Base-by-base conservation (phyloP, 202 grass and related monocot genomes). In the Elaeis oleifera region DNA sequence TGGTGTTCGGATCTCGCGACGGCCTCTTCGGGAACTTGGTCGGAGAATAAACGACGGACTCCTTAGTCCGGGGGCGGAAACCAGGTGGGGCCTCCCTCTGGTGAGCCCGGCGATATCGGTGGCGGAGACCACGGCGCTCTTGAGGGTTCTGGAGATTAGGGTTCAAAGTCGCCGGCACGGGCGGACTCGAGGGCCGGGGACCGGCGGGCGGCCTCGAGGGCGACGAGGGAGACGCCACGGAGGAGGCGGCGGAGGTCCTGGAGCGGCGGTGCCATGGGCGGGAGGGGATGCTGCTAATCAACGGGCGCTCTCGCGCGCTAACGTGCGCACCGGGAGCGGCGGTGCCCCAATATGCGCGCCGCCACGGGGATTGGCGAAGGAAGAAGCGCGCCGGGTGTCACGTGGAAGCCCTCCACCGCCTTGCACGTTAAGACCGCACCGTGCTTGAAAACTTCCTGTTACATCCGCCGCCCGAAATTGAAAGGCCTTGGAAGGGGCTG, bases 41-140 rank as follows among this genome's bases (percentile, higher is more conserved):
- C 39, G 1, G 65, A 80, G 56, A 97, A 65, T 79, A 97, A 5
- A 91, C 79, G 13, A 97, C 71, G 57, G 81, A 78, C 0, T 76
- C 66, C 3, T 56, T 59, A 20, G 77, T 21, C 18, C 64, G 32
- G 56, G 52, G 68, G 68, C 9, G 26, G 50, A 74, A 9, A 79
- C 76, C 56, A 60, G 49, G 54, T 68, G 84, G 32, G 70, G 70
- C 23, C 65, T 81, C 25, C 92, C 87, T 39, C 52, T 79, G 22
- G 92, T 97, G 64, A 97, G 84, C 28, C 87, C 84, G 15, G 65
- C 81, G 16, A 97, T 71, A 61, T 97, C 84, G 53, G 87, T 85
- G 50, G 81, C 82, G 17, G 82, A 66, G 18, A 83, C 69, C 63
- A 91, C 44, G 56, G 84, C 79, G 18, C 55, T 78, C 71, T 75